Evolutionary conservation across 140 eudicot genomes (phyloP).

Genomic region (Anethum foeniculum): DNA sequence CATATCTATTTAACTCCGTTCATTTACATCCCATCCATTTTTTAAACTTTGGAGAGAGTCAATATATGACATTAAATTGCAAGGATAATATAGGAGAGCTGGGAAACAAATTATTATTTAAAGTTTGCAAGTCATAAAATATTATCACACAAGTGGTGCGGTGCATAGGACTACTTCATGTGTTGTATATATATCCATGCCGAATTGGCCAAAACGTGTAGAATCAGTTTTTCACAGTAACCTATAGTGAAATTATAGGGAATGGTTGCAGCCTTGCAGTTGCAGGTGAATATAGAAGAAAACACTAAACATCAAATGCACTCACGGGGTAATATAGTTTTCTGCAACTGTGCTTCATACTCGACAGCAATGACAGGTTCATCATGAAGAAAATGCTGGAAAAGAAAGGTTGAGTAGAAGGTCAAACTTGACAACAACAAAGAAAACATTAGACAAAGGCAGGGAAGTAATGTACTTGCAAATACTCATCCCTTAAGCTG

Average conservation of each 20-base stretch:
- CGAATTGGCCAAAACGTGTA: background rate
- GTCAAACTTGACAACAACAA: constrained; percentile 1
- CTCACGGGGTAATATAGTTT: constrained; percentile 84
- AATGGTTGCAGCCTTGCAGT: constrained; percentile 9
- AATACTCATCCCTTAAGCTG: constrained; percentile 70
- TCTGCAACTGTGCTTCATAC: constrained; percentile 88
- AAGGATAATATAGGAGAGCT: background rate
- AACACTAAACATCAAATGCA: background rate
- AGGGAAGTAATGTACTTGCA: constrained; percentile 36
- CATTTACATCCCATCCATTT: background rate
- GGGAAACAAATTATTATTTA: background rate
- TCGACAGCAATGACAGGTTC: constrained; percentile 91
- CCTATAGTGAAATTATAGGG: constrained; percentile 3
- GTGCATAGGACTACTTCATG: background rate
- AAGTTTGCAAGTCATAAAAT: background rate
- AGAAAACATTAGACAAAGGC: constrained; percentile 14
- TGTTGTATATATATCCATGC: background rate
- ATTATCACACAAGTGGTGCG: background rate
- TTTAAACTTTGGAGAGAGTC: background rate
- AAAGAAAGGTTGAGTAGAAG: constrained; percentile 21
- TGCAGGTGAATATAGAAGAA: constrained; percentile 5
- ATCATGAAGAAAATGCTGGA: constrained; percentile 82
- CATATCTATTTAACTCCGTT: background rate
- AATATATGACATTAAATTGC: background rate
- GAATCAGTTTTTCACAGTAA: background rate